Conservation (phyloP, 2,329 filamentous ascomycete genomes). For the Arthrinium phaeospermum region DNA sequence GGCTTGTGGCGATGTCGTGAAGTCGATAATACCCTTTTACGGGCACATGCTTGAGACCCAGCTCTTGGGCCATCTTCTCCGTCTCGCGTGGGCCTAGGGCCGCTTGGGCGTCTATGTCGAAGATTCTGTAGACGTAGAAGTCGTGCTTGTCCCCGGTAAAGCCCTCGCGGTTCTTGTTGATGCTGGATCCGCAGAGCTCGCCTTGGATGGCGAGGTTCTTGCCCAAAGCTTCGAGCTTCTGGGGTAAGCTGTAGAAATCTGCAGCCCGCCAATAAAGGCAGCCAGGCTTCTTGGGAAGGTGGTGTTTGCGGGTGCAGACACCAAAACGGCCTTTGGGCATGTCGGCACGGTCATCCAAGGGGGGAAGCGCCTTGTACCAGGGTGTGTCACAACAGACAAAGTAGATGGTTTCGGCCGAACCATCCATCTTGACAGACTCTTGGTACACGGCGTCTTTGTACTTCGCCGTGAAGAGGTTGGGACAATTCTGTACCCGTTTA, state of each 20-base stretch:
- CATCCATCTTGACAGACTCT: conserved; percentile 47
- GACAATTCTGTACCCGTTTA: conserved; percentile 33
- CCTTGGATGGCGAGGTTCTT: conserved; percentile 38
- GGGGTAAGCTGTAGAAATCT: conserved; percentile 28
- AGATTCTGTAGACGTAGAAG: conserved; percentile 42
- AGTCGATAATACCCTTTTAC: conserved; percentile 21
- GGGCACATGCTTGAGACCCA: conserved; percentile 36
- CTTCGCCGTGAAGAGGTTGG: conserved; percentile 24
- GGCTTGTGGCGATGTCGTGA: conserved; percentile 24
- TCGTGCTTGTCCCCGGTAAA: conserved; percentile 32
- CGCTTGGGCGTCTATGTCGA: conserved; percentile 37
- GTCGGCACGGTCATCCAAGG: conserved; percentile 23
- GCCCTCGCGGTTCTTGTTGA: conserved; percentile 36
- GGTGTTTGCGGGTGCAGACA: conserved; percentile 37
- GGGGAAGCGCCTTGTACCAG: conserved; percentile 27
- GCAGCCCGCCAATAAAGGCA: conserved; percentile 34
- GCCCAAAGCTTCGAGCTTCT: conserved; percentile 29
- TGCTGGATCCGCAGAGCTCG: conserved; percentile 37
- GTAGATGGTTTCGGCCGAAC: conserved; percentile 44
- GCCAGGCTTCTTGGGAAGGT: conserved; percentile 30
- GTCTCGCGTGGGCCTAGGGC: conserved; percentile 36
- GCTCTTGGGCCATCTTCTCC: conserved; percentile 32
- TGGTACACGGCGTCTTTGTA: conserved; percentile 38
- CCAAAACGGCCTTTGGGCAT: conserved; percentile 37
- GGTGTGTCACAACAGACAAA: conserved; percentile 37